Evolutionary conservation across 2,329 filamentous ascomycete genomes (phyloP).

Genomic region (Colletotrichum shisoi): DNA sequence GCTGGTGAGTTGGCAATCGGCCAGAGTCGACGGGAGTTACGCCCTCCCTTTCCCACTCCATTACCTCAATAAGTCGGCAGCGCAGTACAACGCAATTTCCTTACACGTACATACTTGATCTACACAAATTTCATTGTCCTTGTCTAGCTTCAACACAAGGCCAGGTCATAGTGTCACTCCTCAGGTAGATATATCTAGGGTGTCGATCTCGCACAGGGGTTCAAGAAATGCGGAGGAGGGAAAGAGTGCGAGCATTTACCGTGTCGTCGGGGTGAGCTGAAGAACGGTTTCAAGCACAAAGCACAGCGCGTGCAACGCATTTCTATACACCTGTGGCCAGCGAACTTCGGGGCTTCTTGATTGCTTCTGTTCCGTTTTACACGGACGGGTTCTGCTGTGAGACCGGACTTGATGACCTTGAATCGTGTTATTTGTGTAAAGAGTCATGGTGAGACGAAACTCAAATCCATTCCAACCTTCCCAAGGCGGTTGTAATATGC

Average conservation of each 20-base stretch:
- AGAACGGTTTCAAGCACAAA: neutral
- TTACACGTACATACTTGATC: slow-evolving; percentile 24
- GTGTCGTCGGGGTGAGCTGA: neutral
- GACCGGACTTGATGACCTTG: too few species aligned
- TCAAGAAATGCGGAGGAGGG: neutral
- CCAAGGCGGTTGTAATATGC: too few species aligned
- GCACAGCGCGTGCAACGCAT: neutral
- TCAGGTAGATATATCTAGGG: neutral
- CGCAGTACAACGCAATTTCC: neutral
- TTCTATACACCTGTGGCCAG: neutral
- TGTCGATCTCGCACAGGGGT: neutral
- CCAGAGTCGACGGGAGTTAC: neutral
- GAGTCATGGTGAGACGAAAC: too few species aligned
- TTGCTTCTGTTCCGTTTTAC: neutral
- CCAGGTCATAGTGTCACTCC: slow-evolving; percentile 4
- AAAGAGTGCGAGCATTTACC: neutral
- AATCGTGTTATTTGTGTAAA: too few species aligned
- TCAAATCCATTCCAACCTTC: too few species aligned
- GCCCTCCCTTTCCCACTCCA: neutral
- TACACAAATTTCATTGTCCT: slow-evolving; percentile 7
- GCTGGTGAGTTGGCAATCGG: neutral
- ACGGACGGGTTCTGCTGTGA: too few species aligned
- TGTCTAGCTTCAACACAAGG: slow-evolving; percentile 8
- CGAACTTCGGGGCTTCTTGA: neutral
- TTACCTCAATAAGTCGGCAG: neutral